Base-by-base conservation (phyloP, 345 rosid genomes). In the Rhodamnia rubescens region DNA sequence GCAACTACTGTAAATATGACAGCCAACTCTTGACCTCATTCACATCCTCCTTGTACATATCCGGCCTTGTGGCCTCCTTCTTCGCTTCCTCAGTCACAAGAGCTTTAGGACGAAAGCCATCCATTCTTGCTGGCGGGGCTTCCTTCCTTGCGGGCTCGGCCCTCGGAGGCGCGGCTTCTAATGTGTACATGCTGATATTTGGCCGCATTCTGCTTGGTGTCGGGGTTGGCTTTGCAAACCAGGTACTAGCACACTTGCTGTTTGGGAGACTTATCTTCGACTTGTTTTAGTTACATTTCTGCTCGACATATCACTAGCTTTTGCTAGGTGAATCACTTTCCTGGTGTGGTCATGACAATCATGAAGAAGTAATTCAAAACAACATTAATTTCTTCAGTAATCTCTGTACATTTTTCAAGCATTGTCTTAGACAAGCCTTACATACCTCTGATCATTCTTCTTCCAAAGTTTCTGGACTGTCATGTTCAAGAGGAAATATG, bases 1-100 rank as follows among this genome's bases (percentile, higher is more conserved):
- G 75, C 54, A 58, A 83, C 74, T 84, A 84, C 26, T 84, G 85
- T 64, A 84, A 84, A 84, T 84, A 56, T 18, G 85, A 84, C 80
- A 61, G 8, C 78, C 85, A 84, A 29, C 74, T 59, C 47, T 61
- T 84, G 18, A 84, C 85, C 52, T 50, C 27, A 24, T 84, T 84
- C 85, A 58, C 85, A 42, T 83, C 85, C 74, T 83, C 85, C 32
- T n/a, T 83, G 36, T 83, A 83, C 85, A 6, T 84, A 5, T 47
- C 78, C 8, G 85, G 74, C 51, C 85, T 84, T 64, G 22, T 84
- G 53, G 51, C 78, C 8, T 27, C 85, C 53, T 49, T 84, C 40
- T 44, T 61, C 26, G 85, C 85, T 51, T 84, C 85, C 53, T 11
- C 36, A 0, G 75, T 84, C 51, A 84, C 80, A 6, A 84, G 74